Conservation (phyloP, 768 basidiomycete species). For the Hygrocybe punicea region DNA sequence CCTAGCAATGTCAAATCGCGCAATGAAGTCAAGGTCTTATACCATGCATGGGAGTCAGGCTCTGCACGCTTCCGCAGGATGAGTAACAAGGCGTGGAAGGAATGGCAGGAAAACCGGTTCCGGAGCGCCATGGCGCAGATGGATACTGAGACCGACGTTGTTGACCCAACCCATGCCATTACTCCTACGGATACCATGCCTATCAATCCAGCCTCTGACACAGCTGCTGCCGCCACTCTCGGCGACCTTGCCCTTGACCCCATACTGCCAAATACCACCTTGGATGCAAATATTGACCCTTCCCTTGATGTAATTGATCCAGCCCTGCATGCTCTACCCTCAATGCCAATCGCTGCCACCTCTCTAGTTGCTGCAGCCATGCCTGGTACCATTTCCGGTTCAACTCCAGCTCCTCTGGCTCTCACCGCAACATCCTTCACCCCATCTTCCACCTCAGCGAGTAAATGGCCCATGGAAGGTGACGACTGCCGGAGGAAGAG, state of each 20-base stretch:
- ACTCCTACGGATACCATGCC: neutral
- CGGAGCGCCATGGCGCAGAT: neutral
- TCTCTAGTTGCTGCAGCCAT: too few species aligned
- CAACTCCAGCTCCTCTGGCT: too few species aligned
- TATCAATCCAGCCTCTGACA: neutral
- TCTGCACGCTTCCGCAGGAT: conserved; percentile 14
- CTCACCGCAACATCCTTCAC: too few species aligned
- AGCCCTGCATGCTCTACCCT: too few species aligned
- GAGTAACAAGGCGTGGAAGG: conserved; percentile 8
- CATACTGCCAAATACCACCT: neutral
- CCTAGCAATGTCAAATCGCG: conserved; percentile 13
- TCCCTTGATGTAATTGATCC: neutral
- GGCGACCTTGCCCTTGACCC: neutral
- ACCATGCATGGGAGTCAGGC: conserved; percentile 14
- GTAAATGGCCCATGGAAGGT: too few species aligned
- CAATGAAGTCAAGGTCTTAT: conserved; percentile 12
- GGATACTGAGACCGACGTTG: too few species aligned
- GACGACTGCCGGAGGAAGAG: too few species aligned
- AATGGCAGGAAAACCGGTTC: conserved; percentile 6
- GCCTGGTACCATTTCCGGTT: too few species aligned
- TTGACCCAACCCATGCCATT: neutral
- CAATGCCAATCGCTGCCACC: too few species aligned
- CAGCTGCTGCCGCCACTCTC: neutral
- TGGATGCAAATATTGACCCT: neutral
- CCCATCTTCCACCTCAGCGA: too few species aligned